These are phyloP conservation scores for Micractinium sp. DNA, from an alignment of 139 green algal species.

Conservation along the genomic window DNA sequence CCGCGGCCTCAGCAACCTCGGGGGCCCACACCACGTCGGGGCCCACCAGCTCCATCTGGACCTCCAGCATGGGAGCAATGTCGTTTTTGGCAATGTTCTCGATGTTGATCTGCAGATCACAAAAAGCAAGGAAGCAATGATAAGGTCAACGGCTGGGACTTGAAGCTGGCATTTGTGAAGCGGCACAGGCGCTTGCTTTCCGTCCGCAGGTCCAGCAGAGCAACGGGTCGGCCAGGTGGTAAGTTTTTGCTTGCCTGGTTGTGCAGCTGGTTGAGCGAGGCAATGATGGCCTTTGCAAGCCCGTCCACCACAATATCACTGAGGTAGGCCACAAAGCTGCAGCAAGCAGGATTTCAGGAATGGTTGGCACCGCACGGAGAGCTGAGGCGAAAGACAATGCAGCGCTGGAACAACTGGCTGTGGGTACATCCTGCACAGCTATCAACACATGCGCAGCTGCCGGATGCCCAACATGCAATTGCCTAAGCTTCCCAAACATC, in stretches of 20 bases:
- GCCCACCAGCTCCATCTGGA: constrained; percentile 82
- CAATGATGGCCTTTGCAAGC: constrained; percentile 73
- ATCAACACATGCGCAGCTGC: too few relatives aligned
- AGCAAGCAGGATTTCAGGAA: neutral
- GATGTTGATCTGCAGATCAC: constrained; percentile 67
- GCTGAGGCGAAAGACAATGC: too few relatives aligned
- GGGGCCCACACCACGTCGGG: constrained; percentile 85
- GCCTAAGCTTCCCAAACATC: too few relatives aligned
- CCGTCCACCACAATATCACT: constrained; percentile 85
- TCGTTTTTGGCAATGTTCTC: constrained; percentile 72
- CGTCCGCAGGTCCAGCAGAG: too few relatives aligned
- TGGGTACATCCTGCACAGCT: neutral
- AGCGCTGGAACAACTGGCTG: too few relatives aligned
- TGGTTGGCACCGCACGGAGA: neutral
- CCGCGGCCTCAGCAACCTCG: constrained; percentile 66
- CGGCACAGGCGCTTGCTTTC: too few relatives aligned
- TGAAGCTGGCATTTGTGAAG: too few relatives aligned
- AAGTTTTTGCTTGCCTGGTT: constrained; percentile 30
- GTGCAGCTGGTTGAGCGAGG: constrained; percentile 55
- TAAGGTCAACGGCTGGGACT: neutral
- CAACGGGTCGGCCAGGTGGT: neutral
- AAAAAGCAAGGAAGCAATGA: constrained; percentile 14
- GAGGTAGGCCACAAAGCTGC: constrained; percentile 83
- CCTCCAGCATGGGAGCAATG: constrained; percentile 79
- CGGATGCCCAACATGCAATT: too few relatives aligned